Evolutionary conservation across 2,329 filamentous ascomycete genomes (phyloP), one percentile per base, ranked within the genome.

Genomic region (Trichoderma afroharzianum): DNA sequence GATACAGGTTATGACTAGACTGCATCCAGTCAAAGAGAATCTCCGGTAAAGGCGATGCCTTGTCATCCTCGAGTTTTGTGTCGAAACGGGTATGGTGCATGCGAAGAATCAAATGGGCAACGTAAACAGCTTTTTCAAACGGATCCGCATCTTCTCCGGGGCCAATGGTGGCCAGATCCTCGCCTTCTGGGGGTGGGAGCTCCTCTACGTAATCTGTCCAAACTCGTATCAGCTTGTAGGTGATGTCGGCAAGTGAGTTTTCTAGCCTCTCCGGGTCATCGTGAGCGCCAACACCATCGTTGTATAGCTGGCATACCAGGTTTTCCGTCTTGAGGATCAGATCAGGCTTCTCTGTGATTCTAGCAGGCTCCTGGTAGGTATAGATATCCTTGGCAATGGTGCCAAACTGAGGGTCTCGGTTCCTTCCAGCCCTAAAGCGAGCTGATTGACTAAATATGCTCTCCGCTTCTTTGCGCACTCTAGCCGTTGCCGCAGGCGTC

Each of bases 21-120:
- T 93, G 87, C 74, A 97, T 85, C 95, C 95, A 98, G 76, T 93
- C 88, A 73, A 98, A 90, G 15, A 98, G 83, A 18, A 94, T 87
- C 77, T 92, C 91, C 1, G 95, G 93, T 21, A 97, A 84, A 0
- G 93, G 87, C 2, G 85, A 84, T 1, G 79, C 78, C 75, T 83
- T 82, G 36, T 80, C 81, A 9, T 82, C 79, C 36, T 80, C 81
- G 12, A 76, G 78, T 26, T 82, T 77, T 47, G 75, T 79, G 18
- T 82, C 77, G 72, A 84, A 84, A 15, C 87, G 83, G 11, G 86
- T 87, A 80, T 97, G 93, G 76, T 95, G 92, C 70, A 98, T 88
- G 73, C 90, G 90, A 47, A 98, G 86, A 47, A 97, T 86, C 28
- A 98, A 85, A 33, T 90, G 90, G 18, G 92, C 91, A n/a, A 98